Percentiles rank a stretch among this genome's conserved stretches.
phyloP scores from a whole-genome alignment of 2,329 filamentous ascomycete genomes.

The Botrytis pseudocinerea region DNA sequence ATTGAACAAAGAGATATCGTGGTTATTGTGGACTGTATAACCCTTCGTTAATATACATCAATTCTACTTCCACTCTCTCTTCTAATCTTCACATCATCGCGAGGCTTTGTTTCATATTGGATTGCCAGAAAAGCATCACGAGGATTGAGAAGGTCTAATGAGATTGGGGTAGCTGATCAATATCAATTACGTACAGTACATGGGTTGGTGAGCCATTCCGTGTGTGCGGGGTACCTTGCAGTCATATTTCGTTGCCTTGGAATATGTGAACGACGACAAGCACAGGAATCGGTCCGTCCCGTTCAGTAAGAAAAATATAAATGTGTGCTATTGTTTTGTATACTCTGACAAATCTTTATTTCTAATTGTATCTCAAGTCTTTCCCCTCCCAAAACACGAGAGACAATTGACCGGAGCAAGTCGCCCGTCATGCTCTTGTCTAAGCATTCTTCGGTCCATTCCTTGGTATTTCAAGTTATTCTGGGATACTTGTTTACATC shows the following conservation, averaged over 20 bases:
- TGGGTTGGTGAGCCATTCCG: neutral
- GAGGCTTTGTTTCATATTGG: neutral
- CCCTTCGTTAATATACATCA: neutral
- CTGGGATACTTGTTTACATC: neutral
- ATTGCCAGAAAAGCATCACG: neutral
- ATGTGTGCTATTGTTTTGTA: neutral
- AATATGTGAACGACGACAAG: neutral
- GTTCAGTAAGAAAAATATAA: neutral
- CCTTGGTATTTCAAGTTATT: neutral
- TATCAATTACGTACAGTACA: neutral
- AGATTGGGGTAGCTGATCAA: neutral
- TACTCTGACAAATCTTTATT: neutral
- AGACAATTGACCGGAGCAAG: neutral
- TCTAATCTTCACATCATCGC: neutral
- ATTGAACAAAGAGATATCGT: neutral
- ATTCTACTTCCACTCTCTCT: neutral
- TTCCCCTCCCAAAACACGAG: neutral
- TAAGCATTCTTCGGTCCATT: neutral
- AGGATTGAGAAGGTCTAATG: neutral
- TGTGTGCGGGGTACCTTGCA: conserved; percentile 4
- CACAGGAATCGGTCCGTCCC: neutral
- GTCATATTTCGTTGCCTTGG: neutral
- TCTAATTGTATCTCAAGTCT: too few relatives aligned
- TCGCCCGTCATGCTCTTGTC: neutral
- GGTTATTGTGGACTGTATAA: neutral